These are phyloP conservation scores for Helenozyma rhizophorensis DNA, from an alignment of 805 yeast genomes.

Conservation along the genomic window DNA sequence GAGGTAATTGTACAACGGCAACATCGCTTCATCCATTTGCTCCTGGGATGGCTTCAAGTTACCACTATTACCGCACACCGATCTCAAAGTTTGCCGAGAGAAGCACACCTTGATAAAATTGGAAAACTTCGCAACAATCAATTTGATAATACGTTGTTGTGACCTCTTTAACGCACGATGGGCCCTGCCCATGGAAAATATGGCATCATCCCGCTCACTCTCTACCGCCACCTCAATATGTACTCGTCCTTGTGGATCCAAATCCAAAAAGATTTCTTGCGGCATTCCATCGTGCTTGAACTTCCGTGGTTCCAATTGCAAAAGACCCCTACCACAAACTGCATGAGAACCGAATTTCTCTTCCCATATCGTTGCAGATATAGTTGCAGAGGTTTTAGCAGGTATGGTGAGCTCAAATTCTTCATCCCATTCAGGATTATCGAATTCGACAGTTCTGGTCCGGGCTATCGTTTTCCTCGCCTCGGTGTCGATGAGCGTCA, in stretches of 20 bases:
- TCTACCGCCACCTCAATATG: slow-evolving; percentile 69
- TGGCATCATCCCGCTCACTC: slow-evolving; percentile 72
- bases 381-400: slow-evolving; percentile 39
- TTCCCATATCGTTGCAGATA: slow-evolving; percentile 70
- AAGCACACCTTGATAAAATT: slow-evolving; percentile 53
- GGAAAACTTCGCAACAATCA: slow-evolving; percentile 71
- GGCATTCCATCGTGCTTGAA: slow-evolving; percentile 69
- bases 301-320: slow-evolving; percentile 58
- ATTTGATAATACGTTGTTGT: slow-evolving; percentile 60
- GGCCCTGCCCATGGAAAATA: slow-evolving; percentile 76
- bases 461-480: slow-evolving; percentile 56
- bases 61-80: slow-evolving; percentile 52
- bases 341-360: slow-evolving; percentile 53
- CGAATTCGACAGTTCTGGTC: slow-evolving; percentile 59
- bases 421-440: slow-evolving; percentile 84
- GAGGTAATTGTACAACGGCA: slow-evolving; percentile 70
- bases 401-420: slow-evolving; percentile 57
- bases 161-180: slow-evolving; percentile 60
- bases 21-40: slow-evolving; percentile 58
- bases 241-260: slow-evolving; percentile 67
- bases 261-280: slow-evolving; percentile 51
- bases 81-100: slow-evolving; percentile 55
- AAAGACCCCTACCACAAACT: slow-evolving; percentile 58
- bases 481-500: slow-evolving; percentile 56
- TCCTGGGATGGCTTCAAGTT: slow-evolving; percentile 38